Conservation (phyloP, 192 early-diverging fungal genomes). For the Rhizophagus clarus region DNA sequence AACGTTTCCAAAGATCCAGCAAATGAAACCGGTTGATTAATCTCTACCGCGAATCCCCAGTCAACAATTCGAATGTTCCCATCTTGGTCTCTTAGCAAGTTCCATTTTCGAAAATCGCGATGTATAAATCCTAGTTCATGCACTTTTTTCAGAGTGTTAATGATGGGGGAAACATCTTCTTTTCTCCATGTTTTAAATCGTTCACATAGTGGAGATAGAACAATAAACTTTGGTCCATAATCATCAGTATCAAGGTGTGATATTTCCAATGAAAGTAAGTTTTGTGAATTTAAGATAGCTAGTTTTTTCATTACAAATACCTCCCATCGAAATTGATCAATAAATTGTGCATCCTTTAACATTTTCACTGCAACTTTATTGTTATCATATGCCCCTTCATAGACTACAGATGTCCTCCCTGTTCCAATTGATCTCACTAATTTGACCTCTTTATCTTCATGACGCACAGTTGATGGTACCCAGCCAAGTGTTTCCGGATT, state of each 20-base stretch:
- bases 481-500: neutral
- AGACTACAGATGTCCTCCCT: neutral
- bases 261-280: neutral
- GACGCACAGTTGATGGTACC: neutral
- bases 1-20: neutral
- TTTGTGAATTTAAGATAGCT: neutral
- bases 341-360: neutral
- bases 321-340: neutral
- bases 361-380: neutral
- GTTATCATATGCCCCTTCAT: neutral
- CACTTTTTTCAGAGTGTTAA: neutral
- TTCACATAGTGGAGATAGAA: neutral
- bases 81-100: slow-evolving; percentile 5
- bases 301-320: neutral
- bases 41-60: neutral
- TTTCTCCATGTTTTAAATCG: neutral
- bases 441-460: neutral
- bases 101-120: slow-evolving; percentile 1
- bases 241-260: neutral
- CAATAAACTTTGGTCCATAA: neutral
- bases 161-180: neutral
- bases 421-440: neutral
- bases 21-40: neutral
- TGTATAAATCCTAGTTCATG: neutral
- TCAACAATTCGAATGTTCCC: neutral